Conservation (phyloP, 1,284 basidiomycete genomes). For the Moesziomyces antarcticus region DNA sequence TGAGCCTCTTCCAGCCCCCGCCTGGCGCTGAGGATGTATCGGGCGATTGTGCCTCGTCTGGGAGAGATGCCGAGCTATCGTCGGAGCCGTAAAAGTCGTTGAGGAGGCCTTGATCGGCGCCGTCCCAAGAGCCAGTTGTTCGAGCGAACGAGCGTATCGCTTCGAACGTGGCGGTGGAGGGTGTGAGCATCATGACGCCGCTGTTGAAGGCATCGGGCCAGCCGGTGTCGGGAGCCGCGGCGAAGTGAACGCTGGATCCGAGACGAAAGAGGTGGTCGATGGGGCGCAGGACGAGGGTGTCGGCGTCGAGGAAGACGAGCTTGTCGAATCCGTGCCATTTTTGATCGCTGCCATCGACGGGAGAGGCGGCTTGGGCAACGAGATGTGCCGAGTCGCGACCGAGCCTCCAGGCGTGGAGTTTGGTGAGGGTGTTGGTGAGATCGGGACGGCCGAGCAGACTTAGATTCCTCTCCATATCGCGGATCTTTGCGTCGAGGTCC, state of each 20-base stretch:
- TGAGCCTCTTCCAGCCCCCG: conserved; percentile 86
- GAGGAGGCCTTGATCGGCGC: conserved; percentile 93
- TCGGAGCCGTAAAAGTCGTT: conserved; percentile 83
- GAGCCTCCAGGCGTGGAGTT: conserved; percentile 92
- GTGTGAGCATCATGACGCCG: conserved; percentile 87
- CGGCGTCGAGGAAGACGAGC: conserved; percentile 94
- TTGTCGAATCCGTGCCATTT: conserved; percentile 78
- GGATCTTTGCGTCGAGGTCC: conserved; percentile 31
- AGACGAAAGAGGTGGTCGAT: conserved; percentile 58
- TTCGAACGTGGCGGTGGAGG: conserved; percentile 83
- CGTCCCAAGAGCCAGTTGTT: conserved; percentile 89
- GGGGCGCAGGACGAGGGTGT: conserved; percentile 81
- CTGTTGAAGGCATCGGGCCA: conserved; percentile 99
- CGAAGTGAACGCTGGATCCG: conserved; percentile 68
- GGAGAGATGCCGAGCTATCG: conserved; percentile 66
- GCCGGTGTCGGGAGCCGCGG: conserved; percentile 92
- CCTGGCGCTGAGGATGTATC: conserved; percentile 69
- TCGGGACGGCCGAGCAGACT: conserved; percentile 92
- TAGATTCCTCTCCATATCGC: conserved; percentile 74
- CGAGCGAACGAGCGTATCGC: conserved; percentile 78
- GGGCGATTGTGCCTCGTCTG: neutral
- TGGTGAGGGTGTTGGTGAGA: conserved; percentile 84
- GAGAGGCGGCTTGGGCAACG: conserved; percentile 12
- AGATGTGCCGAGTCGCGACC: conserved; percentile 36
- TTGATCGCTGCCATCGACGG: conserved; percentile 3